Conservation (phyloP, 1,284 basidiomycete genomes). For the Mycosarcoma mackinlayi region DNA sequence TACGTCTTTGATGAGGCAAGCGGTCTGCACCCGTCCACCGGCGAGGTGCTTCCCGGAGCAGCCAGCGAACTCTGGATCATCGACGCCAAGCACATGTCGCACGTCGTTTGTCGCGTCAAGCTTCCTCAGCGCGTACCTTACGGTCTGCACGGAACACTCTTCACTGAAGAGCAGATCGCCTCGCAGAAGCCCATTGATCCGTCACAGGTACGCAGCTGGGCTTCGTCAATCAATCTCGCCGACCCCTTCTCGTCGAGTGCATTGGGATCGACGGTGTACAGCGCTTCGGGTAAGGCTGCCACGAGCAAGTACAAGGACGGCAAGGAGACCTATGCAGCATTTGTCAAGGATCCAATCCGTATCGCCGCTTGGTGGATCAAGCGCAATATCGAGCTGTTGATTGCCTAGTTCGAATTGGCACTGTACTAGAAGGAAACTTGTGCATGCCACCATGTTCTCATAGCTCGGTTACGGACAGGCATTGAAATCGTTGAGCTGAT, state of each 20-base stretch:
- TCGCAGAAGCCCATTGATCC: slow-evolving; percentile 50
- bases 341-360: slow-evolving; percentile 31
- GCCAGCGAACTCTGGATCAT: slow-evolving; percentile 71
- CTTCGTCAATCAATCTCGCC: slow-evolving; percentile 26
- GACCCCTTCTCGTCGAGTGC: slow-evolving; percentile 35
- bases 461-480: too few species aligned
- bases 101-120: slow-evolving; percentile 69
- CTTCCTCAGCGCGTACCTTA: slow-evolving; percentile 70
- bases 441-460: too few species aligned
- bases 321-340: slow-evolving; percentile 32
- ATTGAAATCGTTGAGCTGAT: background rate
- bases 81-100: slow-evolving; percentile 69
- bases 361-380: slow-evolving; percentile 51
- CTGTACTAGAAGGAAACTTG: background rate
- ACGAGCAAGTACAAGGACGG: slow-evolving; percentile 22
- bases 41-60: slow-evolving; percentile 66
- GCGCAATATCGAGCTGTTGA: slow-evolving; percentile 37
- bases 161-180: slow-evolving; percentile 62
- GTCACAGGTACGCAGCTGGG: slow-evolving; percentile 40
- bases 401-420: slow-evolving; percentile 26
- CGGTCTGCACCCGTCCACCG: slow-evolving; percentile 63
- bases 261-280: slow-evolving; percentile 14
- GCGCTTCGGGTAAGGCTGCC: slow-evolving; percentile 20
- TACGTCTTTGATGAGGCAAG: slow-evolving; percentile 71
- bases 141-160: slow-evolving; percentile 68